phyloP scores from a whole-genome alignment of 768 basidiomycete species.

The Kwoniella europaea region DNA sequence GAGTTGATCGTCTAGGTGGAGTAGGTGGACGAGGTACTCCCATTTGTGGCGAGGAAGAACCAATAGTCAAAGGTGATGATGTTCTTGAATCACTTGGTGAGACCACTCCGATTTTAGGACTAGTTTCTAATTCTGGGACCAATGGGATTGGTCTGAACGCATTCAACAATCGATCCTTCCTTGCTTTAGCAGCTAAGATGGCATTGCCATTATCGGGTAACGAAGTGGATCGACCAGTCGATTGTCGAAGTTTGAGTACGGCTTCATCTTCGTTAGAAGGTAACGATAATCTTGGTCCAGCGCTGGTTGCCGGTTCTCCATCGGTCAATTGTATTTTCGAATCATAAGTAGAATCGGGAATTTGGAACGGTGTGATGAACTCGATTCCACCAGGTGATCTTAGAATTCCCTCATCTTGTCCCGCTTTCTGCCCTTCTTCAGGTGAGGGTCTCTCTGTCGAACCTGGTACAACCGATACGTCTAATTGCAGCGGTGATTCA shows the following conservation, averaged over 20 bases:
- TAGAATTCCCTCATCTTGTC: background rate
- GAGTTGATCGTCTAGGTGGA: slow-evolving; percentile 9
- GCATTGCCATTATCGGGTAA: background rate
- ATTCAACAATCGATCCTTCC: slow-evolving; percentile 13
- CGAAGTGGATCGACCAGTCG: background rate
- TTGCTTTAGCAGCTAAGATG: background rate
- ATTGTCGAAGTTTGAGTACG: background rate
- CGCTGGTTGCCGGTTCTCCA: background rate
- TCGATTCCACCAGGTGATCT: background rate
- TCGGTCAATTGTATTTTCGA: no score
- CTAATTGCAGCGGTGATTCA: background rate
- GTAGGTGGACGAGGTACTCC: slow-evolving; percentile 6
- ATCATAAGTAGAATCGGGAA: background rate
- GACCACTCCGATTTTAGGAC: slow-evolving; percentile 12
- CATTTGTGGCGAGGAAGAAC: background rate
- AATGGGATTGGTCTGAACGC: slow-evolving; percentile 23
- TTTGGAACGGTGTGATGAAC: background rate
- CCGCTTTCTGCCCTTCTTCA: background rate
- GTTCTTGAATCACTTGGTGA: background rate
- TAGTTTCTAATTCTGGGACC: slow-evolving; percentile 23
- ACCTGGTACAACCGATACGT: background rate
- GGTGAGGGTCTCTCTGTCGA: background rate
- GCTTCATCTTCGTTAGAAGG: background rate
- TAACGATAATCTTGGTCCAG: background rate
- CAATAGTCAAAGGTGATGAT: background rate